Evolutionary conservation across 768 basidiomycete genomes (phyloP).

Genomic region (Tulasnella sp.): DNA sequence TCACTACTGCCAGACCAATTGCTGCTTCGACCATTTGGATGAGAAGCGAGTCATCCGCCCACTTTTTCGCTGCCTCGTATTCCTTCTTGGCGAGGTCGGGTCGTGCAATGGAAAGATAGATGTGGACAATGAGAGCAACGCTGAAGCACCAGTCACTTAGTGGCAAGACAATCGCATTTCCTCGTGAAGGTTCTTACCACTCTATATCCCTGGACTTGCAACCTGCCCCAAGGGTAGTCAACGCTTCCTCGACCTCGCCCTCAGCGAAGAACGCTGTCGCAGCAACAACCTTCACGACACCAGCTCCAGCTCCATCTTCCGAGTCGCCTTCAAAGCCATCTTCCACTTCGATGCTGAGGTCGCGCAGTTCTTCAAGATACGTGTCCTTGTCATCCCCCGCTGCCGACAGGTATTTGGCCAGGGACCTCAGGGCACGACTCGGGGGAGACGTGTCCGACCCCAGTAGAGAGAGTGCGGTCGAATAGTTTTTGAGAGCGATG

Average conservation of each 20-base stretch:
- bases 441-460: constrained; percentile 58
- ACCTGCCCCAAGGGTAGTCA: constrained; percentile 74
- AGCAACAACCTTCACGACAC: constrained; percentile 70
- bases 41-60: constrained; percentile 85
- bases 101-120: constrained; percentile 87
- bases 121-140: constrained; percentile 74
- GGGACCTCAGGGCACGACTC: constrained; percentile 62
- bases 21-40: constrained; percentile 85
- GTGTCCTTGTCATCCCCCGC: constrained; percentile 46
- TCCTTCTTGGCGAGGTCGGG: constrained; percentile 82
- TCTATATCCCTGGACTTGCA: constrained; percentile 73
- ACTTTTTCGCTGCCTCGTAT: constrained; percentile 74
- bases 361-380: constrained; percentile 74
- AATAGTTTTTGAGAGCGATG: constrained; percentile 62
- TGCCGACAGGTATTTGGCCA: constrained; percentile 63
- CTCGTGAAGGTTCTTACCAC: constrained; percentile 55
- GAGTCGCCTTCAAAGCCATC: constrained; percentile 63
- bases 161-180: neutral
- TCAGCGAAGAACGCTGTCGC: constrained; percentile 83
- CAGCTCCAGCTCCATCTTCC: constrained; percentile 59
- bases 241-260: constrained; percentile 84
- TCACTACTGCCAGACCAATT: constrained; percentile 69
- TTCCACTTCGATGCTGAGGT: constrained; percentile 82
- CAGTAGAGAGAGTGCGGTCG: constrained; percentile 54
- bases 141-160: constrained; percentile 40